Evolutionary conservation across 805 yeast species (phyloP).

Genomic region (Zygoascus bituminiphila): DNA sequence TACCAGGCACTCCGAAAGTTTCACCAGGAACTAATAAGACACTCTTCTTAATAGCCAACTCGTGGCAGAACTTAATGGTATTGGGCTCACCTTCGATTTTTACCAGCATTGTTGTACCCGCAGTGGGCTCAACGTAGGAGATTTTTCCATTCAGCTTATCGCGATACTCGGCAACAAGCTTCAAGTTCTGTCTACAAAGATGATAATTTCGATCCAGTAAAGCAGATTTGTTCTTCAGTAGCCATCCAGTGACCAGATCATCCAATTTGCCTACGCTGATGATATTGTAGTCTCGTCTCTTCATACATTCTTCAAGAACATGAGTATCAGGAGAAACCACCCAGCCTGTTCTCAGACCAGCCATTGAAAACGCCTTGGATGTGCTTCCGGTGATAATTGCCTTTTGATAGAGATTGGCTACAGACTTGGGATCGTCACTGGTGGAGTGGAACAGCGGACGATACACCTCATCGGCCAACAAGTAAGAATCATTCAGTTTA

Average conservation of each 20-base stretch:
- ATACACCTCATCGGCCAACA: conserved; percentile 47
- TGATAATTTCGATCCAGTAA: conserved; percentile 35
- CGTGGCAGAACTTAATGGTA: conserved; percentile 31
- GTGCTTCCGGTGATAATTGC: conserved; percentile 42
- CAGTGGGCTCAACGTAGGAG: conserved; percentile 37
- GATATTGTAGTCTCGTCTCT: conserved; percentile 43
- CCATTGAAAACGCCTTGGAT: conserved; percentile 47
- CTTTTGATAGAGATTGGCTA: conserved; percentile 35
- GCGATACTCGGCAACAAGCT: conserved; percentile 31
- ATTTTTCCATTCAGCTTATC: conserved; percentile 28
- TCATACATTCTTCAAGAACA: conserved; percentile 29
- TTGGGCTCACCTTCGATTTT: conserved; percentile 27
- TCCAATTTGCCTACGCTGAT: conserved; percentile 42
- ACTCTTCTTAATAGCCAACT: conserved; percentile 30
- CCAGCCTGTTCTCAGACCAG: conserved; percentile 51
- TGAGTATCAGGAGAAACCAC: conserved; percentile 32
- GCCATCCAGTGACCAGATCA: conserved; percentile 39
- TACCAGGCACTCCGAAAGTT: conserved; percentile 36
- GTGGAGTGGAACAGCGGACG: conserved; percentile 42
- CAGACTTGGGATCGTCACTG: conserved; percentile 31
- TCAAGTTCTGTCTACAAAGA: conserved; percentile 35
- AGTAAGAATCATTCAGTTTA: conserved; percentile 25
- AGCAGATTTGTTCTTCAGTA: conserved; percentile 29
- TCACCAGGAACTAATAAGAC: conserved; percentile 45
- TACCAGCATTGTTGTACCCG: conserved; percentile 42